Conservation (phyloP, 148 eudicot species). For the Vaccinium myrtillus region DNA sequence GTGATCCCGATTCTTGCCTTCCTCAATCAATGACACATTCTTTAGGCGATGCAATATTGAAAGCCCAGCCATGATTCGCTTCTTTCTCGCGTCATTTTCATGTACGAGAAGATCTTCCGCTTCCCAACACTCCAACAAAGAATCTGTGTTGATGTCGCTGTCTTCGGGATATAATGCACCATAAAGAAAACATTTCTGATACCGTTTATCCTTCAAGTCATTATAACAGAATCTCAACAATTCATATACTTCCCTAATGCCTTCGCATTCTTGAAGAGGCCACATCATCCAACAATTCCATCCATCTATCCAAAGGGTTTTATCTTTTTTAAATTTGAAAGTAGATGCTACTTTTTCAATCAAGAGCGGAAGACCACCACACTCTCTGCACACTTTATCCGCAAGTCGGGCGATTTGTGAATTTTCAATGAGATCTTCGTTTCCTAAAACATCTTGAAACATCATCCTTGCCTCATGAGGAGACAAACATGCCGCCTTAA, state of each 20-base stretch:
- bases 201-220: background rate
- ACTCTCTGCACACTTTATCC: background rate
- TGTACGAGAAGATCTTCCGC: slow-evolving; percentile 5
- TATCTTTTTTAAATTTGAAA: background rate
- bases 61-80: background rate
- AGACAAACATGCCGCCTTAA: slow-evolving; percentile 4
- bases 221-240: slow-evolving; percentile 16
- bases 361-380: slow-evolving; percentile 12
- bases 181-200: slow-evolving; percentile 20
- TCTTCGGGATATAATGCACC: slow-evolving; percentile 21
- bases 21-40: slow-evolving; percentile 22
- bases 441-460: slow-evolving; percentile 5
- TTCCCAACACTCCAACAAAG: slow-evolving; percentile 17
- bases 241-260: slow-evolving; percentile 2
- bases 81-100: background rate
- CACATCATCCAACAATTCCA: slow-evolving; percentile 11
- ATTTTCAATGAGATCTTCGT: background rate
- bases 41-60: background rate
- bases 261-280: slow-evolving; percentile 9
- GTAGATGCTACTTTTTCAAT: slow-evolving; percentile 14
- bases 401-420: background rate
- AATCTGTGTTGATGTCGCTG: slow-evolving; percentile 6
- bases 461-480: slow-evolving; percentile 16
- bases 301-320: slow-evolving; percentile 11
- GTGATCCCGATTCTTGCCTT: background rate